Evolutionary conservation across 495 filamentous ascomycete species (phyloP), one percentile per base, ranked within the genome.

Genomic region (Pseudoneurospora amorphoporcata): DNA sequence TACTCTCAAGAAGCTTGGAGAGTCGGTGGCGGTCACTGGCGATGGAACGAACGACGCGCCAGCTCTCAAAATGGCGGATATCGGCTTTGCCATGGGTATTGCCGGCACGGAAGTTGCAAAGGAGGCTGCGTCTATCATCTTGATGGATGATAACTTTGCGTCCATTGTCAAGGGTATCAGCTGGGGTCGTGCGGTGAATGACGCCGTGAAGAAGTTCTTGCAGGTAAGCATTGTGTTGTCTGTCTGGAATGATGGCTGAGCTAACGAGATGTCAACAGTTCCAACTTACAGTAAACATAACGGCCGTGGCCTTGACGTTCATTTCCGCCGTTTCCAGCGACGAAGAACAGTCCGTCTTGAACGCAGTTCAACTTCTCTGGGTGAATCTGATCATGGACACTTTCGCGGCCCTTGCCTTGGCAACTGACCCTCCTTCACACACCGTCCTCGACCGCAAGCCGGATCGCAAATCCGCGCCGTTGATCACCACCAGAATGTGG

Each of bases 371-470:
- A 82, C 86, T 97, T 40, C 87, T 97, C 39, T 97, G 93, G 93
- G 92, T 97, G 75, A 97, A 97, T 75, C 84, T 97, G 70, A 96
- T 97, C 79, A 97, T 97, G 94, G 93, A 97, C 75, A 95, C 93
- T 0, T 92, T 97, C 74, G 93, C 93, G 38, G 93, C 93, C 14
- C 86, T 97, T 5, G 93, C 93, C 37, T 86, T 97, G 47, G 94
- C 93, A 23, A 97, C 93, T 9, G 93, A 97, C 75, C 90, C 91
- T 17, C 93, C 93, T 38, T 89, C 89, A 0, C 87, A 90, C 39
- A 89, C 91, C 45, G 90, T 96, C 68, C 84, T 97, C 29, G 84
- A 97, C 75, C 89, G 93, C 23, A 91, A 91, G 76, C 93, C 93
- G 16, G 89, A 92, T 19, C 88, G 88, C 9, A 94, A 93, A 79